Base-by-base conservation (phyloP, 1,284 basidiomycete species). In the Fomes fomentarius region DNA sequence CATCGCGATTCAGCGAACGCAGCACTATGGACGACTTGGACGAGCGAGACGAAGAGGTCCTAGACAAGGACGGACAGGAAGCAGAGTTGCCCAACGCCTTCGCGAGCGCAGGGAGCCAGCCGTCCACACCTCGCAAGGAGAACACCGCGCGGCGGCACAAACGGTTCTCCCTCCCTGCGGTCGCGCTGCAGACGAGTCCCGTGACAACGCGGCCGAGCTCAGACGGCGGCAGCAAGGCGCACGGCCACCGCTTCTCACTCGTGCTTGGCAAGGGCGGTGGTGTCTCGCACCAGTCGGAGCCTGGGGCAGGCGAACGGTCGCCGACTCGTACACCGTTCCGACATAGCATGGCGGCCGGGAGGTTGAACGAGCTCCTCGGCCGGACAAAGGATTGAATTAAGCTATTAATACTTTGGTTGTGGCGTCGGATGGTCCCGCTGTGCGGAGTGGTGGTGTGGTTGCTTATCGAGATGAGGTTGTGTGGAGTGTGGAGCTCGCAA, bases 161-260 rank as follows among this genome's bases (percentile, higher is more conserved):
- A 66, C 78, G 89, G 30, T 89, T 89, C 63, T 91, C 89, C 40
- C 62, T 87, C 53, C 88, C 89, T 49, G 87, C 87, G 11, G 75
- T 91, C 34, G 87, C 85, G 33, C 60, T 91, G 66, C 87, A 91
- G 61, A 83, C 84, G 33, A 83, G 82, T 30, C 81, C 80, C n/a
- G 88, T 91, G 9, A 87, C 84, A 40, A 78, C 85, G 21, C 77
- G 81, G 14, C 79, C 81, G 45, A 74, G 65, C 46, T 51, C 66
- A 19, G 74, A 74, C 60, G 70, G 74, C n/a, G n/a, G n/a, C n/a
- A n/a, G n/a, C n/a, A n/a, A n/a, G n/a, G n/a, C n/a, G 26, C 63
- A 68, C 53, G 62, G 72, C 51, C 82, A 79, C 61, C 69, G 84
- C 57, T 83, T 83, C 58, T 87, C 85, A 34, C 73, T 86, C 15